A percentile compares a stretch with the other conserved stretches of the same genome.
phyloP scores from a whole-genome alignment of 371 early-diverging fungal genomes.

The Choanephora cucurbitarum region DNA sequence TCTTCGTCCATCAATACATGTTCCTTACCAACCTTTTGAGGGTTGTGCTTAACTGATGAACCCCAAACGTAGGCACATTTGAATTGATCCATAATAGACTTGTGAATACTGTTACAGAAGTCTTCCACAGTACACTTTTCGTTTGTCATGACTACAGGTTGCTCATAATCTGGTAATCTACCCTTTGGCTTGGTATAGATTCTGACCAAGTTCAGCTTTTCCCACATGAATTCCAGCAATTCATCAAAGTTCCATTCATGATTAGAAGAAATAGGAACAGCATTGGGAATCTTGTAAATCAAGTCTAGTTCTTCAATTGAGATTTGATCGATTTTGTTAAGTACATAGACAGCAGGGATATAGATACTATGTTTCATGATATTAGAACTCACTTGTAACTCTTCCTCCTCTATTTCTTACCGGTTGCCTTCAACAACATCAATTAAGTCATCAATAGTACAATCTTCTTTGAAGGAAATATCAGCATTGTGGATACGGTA shows the following conservation, averaged over 20 bases:
- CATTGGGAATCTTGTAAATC: constrained; percentile 97
- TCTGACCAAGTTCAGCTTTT: constrained; percentile 77
- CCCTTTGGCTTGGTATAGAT: constrained; percentile 99
- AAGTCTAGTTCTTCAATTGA: constrained; percentile 92
- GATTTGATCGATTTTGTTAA: constrained; percentile 97
- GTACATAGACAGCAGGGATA: constrained; percentile 87
- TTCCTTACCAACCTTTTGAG: constrained; percentile 99
- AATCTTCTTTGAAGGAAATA: constrained; percentile 85
- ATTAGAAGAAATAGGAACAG: constrained; percentile 96
- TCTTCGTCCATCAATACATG: constrained; percentile 97
- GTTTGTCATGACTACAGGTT: constrained; percentile 93
- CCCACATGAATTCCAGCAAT: constrained; percentile 94
- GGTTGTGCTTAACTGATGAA: constrained; percentile 96
- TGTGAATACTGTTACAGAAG: constrained; percentile 99
- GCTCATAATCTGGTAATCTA: constrained; percentile 94
- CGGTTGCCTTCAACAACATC: constrained; percentile 82
- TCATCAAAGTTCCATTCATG: constrained; percentile 99
- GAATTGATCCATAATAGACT: constrained; percentile 93
- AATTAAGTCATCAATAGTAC: constrained; percentile 93
- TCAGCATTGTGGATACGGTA: constrained; percentile 95
- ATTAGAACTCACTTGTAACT: too few species aligned
- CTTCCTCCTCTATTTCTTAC: too few species aligned
- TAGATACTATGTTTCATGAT: constrained; percentile 47
- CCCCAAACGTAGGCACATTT: constrained; percentile 99
- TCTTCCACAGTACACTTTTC: constrained; percentile 85